phyloP scores from a whole-genome alignment of 441 rosid genomes.

The Bocquillonia castaneifolia region DNA sequence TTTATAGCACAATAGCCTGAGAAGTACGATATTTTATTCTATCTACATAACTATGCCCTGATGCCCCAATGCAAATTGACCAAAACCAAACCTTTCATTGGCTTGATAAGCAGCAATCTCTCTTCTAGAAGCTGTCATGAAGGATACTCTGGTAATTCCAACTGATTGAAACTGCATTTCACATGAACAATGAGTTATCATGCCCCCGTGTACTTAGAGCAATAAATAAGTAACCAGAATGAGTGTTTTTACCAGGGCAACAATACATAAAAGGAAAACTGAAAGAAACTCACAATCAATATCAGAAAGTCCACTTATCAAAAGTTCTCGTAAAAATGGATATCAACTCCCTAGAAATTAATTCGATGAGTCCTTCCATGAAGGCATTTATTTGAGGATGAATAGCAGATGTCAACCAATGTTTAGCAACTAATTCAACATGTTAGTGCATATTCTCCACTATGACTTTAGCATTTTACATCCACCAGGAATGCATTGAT shows the following conservation, averaged over 20 bases:
- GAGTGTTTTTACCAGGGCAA: no score
- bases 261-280: no score
- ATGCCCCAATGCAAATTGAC: constrained; percentile 29
- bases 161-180: constrained; percentile 78
- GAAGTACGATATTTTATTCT: constrained; percentile 12
- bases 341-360: constrained; percentile 68
- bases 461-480: constrained; percentile 74
- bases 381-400: constrained; percentile 94
- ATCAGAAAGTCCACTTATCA: constrained; percentile 95
- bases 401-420: constrained; percentile 90
- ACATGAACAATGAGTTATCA: no score
- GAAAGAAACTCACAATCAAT: constrained; percentile 66
- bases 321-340: constrained; percentile 76
- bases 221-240: not conserved
- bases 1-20: constrained; percentile 16
- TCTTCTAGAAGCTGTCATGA: constrained; percentile 82
- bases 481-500: constrained; percentile 87
- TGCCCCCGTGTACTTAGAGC: no score
- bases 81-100: constrained; percentile 90
- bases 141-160: constrained; percentile 94
- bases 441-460: constrained; percentile 88
- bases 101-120: constrained; percentile 83
- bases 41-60: constrained; percentile 32
- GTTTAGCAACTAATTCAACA: constrained; percentile 82
- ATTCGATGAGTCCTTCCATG: constrained; percentile 77